Evolutionary conservation across 1,284 basidiomycete species (phyloP).

Genomic region (Erythrobasidium hasegawianum): DNA sequence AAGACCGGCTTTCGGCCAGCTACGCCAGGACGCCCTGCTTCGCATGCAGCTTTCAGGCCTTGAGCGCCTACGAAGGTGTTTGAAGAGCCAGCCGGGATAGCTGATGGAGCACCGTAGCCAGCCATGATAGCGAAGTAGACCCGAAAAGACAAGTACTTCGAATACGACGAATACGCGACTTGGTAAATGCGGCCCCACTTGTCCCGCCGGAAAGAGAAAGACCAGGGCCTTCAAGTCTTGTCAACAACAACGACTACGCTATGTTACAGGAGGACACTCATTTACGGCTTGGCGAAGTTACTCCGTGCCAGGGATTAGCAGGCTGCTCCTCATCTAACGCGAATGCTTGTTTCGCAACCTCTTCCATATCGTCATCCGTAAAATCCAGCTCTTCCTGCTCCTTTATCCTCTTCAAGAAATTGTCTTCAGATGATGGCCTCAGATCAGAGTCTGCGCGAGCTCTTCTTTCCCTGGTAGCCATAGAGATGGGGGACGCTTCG

Average conservation of each 20-base stretch:
- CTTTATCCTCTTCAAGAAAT: constrained; percentile 6
- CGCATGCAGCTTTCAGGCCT: constrained; percentile 20
- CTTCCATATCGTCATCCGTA: neutral
- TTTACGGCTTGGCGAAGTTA: too few species aligned
- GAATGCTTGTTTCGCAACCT: constrained; percentile 11
- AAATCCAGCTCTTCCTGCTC: neutral
- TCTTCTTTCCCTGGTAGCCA: constrained; percentile 9
- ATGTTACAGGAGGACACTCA: too few species aligned
- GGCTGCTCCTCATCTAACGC: constrained; percentile 16
- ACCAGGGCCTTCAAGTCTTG: too few species aligned
- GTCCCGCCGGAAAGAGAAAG: too few species aligned
- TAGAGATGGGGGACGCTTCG: neutral
- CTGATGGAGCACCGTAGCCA: constrained; percentile 19
- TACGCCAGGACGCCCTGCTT: constrained; percentile 10
- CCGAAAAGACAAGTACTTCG: too few species aligned
- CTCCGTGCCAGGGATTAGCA: neutral
- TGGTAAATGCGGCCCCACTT: too few species aligned
- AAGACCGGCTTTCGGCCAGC: constrained; percentile 21
- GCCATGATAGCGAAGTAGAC: constrained; percentile 5
- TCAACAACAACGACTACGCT: too few species aligned
- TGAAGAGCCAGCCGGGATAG: neutral
- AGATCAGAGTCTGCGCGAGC: constrained; percentile 1
- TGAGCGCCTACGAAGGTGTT: constrained; percentile 8
- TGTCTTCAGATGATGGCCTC: neutral
- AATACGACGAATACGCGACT: too few species aligned